These are phyloP conservation scores for Acanthamoeba sp. DNA, from an alignment of 208 protist species.

Conservation along the genomic window DNA sequence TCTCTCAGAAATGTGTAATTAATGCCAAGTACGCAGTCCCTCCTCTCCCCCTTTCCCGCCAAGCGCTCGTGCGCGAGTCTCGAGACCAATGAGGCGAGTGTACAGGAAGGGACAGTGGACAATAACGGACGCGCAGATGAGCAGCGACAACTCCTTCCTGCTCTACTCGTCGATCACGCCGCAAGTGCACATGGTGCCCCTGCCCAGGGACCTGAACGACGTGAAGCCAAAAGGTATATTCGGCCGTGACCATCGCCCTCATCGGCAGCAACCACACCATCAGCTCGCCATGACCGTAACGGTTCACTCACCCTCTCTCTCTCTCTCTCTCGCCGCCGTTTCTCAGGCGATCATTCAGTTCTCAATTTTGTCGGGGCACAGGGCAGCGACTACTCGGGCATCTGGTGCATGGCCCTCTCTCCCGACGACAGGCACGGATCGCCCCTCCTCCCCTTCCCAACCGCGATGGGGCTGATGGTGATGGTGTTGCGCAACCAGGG, in stretches of 20 bases:
- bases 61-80: too few relatives aligned
- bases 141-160: slow-evolving; percentile 17
- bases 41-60: not conserved
- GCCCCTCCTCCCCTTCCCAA: not conserved
- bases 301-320: not conserved
- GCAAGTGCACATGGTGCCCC: not conserved
- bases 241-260: not conserved
- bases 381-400: slow-evolving; percentile 55
- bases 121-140: slow-evolving; percentile 33
- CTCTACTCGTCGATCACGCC: slow-evolving; percentile 69
- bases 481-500: not conserved
- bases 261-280: too few relatives aligned
- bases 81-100: not conserved
- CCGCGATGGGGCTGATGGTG: not conserved
- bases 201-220: not conserved
- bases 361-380: slow-evolving; percentile 36
- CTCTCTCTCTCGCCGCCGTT: not conserved
- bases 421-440: not conserved
- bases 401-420: slow-evolving; percentile 60
- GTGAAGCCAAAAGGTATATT: not conserved
- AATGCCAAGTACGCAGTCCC: not conserved
- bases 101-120: slow-evolving; percentile 69
- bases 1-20: not conserved
- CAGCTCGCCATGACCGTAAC: not conserved
- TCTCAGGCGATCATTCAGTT: not conserved